Base-by-base conservation (phyloP, 225 moss, liverwort and hornwort genomes). In the Marchantia paleacea region DNA sequence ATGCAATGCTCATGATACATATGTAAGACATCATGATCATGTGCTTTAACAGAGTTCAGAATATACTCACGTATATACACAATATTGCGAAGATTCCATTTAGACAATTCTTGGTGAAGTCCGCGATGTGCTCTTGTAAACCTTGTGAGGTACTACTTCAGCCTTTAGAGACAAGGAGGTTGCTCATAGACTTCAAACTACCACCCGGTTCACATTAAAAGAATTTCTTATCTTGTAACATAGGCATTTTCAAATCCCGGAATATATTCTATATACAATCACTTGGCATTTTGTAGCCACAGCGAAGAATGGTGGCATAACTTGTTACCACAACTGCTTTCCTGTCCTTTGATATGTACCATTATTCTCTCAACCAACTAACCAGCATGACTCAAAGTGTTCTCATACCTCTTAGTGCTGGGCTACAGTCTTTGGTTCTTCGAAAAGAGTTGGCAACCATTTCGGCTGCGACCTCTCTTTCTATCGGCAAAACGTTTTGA, bases 361-460 rank as follows among this genome's bases (percentile, higher is more conserved):
- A 62, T 0, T 62, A 22, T 24, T 19, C 22, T 62, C 62, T 24
- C 18, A 24, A 24, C 62, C 9, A 60, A 60, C 22, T 20, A 60
- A 15, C 60, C 19, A 60, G 60, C 60, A 20, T 62, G 62, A 62
- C 62, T 39, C 5, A 0, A 7, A 7, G 18, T 62, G 9, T 22
- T n/a, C 22, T 24, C n/a, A 24, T 62, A 24, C 62, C 22, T 62
- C 15, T 16, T 16, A 10, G 3, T 22, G 62, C n/a, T 62, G 62
- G 24, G 62, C 62, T 62, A 62, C 8, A 19, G 18, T 22, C n/a
- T 62, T 10, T 62, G 62, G 62, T 62, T 62, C 62, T 62, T 62
- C 62, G n/a, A 62, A 62, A 61, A 24, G 62, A 62, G 62, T 62
- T 62, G 62, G 62, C n/a, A 62, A 62, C 62, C 62, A 60, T 62